Evolutionary conservation across 2,329 filamentous ascomycete species (phyloP).

Genomic region (Pseudogymnoascus sp.): DNA sequence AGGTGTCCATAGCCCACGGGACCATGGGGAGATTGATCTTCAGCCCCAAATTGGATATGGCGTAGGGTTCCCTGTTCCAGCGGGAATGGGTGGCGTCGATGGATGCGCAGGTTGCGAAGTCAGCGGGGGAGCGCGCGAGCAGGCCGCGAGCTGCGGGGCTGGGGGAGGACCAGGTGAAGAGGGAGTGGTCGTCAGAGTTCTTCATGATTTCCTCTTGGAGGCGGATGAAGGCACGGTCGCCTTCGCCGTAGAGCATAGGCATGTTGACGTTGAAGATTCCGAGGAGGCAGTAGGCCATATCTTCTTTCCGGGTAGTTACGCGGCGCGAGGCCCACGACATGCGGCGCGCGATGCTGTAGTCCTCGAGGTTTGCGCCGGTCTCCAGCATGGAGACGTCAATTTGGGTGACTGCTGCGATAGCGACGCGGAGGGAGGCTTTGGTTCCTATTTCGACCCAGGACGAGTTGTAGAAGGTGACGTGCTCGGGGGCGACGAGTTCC

Average conservation of each 20-base stretch:
- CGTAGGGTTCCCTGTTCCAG: background rate
- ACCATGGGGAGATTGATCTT: background rate
- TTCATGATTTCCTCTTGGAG: background rate
- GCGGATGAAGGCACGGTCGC: background rate
- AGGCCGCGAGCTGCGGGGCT: background rate
- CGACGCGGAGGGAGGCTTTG: background rate
- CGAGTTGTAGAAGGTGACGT: background rate
- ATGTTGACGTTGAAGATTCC: background rate
- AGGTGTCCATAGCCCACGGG: background rate
- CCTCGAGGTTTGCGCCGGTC: background rate
- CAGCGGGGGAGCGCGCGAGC: background rate
- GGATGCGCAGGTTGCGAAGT: background rate
- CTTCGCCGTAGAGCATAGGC: background rate
- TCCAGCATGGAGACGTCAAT: background rate
- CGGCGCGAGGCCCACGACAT: background rate
- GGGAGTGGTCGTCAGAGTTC: background rate
- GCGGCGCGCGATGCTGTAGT: background rate
- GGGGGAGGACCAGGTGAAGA: background rate
- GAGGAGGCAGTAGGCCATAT: background rate
- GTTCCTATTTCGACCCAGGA: background rate
- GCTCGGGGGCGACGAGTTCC: background rate
- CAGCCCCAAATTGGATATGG: background rate
- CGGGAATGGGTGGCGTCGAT: background rate
- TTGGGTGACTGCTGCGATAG: background rate
- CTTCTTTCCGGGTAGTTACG: background rate